Base-by-base conservation (phyloP, 305 asterid genomes). In the Fraxinus floribunda region DNA sequence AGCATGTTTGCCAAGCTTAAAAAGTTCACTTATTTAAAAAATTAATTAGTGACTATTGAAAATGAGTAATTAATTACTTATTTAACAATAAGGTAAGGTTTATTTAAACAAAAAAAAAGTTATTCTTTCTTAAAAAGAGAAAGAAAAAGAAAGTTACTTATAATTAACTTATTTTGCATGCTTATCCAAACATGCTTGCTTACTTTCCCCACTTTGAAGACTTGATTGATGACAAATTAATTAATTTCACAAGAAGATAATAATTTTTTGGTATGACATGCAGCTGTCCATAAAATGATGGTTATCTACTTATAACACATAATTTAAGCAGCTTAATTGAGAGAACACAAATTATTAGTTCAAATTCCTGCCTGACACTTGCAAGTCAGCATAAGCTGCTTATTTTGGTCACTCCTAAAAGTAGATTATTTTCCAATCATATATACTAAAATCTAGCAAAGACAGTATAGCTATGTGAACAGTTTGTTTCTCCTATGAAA, bases 391-490 rank as follows among this genome's bases (percentile, higher is more conserved):
- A 16, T 84, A 77, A 64, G 57, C 68, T 49, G 44, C 71, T 11
- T 26, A 75, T 18, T 76, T 39, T 73, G 81, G 85, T 84, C 83
- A 82, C 74, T 73, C 75, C 35, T 18, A 77, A 78, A 84, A 77
- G 77, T 3, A 20, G 52, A 22, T 36, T 52, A 60, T 64, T 4
- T n/a, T 16, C 30, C 20, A 24, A 35, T 52, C 39, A 75, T 30
- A 39, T 18, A 20, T 32, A 79, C 16, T 79, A 38, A 66, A 81
- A 80, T 79, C 41, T 79, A 78, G 52, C 78, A 55, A 35, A 35
- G 39, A 35, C 38, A 35, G 38, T 35, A 35, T 35, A 35, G 86
- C 88, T 93, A 91, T 86, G 91, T 89, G 97, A 87, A 83, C 41
- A 36, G 1, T 5, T 36, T 35, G 7, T 38, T 38, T 38, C 44